A percentile compares a stretch with the other conserved stretches of the same genome.
Evolutionary conservation across 2,329 filamentous ascomycete species (phyloP).

Genomic region (Drechslerella coelobrocha): DNA sequence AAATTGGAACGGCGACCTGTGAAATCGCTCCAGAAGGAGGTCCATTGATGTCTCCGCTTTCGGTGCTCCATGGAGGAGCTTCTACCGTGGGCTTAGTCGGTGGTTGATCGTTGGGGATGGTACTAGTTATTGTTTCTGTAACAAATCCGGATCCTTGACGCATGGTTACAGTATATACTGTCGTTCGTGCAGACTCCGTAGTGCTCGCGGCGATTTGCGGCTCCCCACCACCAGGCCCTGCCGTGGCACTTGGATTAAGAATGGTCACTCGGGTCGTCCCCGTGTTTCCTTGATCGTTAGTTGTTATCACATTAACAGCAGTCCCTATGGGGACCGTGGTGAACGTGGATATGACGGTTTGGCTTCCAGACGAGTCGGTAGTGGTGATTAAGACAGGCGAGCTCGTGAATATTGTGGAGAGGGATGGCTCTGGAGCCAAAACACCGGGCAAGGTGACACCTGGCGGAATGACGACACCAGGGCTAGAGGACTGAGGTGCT

Average conservation of each 20-base stretch:
- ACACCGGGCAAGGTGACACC: too few species aligned
- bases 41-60: too few species aligned
- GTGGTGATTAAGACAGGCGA: conserved; percentile 24
- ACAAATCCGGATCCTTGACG: conserved; percentile 13
- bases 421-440: conserved; percentile 21
- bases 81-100: too few species aligned
- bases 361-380: conserved; percentile 12
- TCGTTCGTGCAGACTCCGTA: conserved; percentile 16
- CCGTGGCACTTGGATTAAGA: conserved; percentile 13
- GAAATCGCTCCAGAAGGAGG: conserved; percentile 6
- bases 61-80: background rate
- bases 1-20: background rate
- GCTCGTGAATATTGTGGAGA: conserved; percentile 20
- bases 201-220: background rate
- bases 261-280: conserved; percentile 32
- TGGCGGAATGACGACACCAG: too few species aligned
- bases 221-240: background rate
- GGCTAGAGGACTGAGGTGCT: background rate
- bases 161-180: conserved; percentile 30
- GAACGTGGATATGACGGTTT: conserved; percentile 35
- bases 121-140: conserved; percentile 23
- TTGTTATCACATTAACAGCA: conserved; percentile 30
- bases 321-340: conserved; percentile 16
- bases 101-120: conserved; percentile 7
- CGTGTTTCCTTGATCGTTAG: conserved; percentile 26